Conservation (phyloP, 805 yeast species). For the Brettanomyces nanus region DNA sequence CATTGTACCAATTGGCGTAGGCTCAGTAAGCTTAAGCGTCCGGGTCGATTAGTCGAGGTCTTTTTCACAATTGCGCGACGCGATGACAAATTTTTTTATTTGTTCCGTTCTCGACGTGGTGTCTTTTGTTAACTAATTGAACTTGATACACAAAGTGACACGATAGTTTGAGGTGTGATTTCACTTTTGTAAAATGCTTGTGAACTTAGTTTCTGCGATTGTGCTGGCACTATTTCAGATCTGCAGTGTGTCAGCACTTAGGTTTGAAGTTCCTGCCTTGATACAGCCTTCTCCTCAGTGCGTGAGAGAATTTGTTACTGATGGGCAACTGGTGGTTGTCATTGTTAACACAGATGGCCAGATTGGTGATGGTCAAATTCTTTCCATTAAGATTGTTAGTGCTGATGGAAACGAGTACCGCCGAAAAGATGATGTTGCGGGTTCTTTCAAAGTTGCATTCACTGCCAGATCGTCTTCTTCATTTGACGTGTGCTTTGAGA, state of each 20-base stretch:
- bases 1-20: too few species aligned
- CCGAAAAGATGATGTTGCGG: conserved; percentile 67
- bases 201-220: not conserved
- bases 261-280: conserved; percentile 26
- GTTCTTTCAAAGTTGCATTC: conserved; percentile 68
- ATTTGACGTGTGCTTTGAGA: conserved; percentile 87
- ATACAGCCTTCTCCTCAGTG: conserved; percentile 51
- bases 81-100: too few species aligned
- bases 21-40: too few species aligned
- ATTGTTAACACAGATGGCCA: conserved; percentile 67
- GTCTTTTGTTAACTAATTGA: too few species aligned
- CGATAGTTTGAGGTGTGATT: not conserved
- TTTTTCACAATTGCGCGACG: too few species aligned
- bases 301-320: conserved; percentile 83
- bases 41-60: too few species aligned
- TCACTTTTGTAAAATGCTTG: not conserved
- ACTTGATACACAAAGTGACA: too few species aligned
- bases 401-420: conserved; percentile 80
- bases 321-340: conserved; percentile 82
- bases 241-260: conserved; percentile 13
- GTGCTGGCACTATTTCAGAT: not conserved
- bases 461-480: conserved; percentile 77
- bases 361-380: conserved; percentile 79
- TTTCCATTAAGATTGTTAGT: conserved; percentile 63
- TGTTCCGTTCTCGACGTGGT: too few species aligned